phyloP scores from a whole-genome alignment of 31 red algal species.

The Endocladia muricata region DNA sequence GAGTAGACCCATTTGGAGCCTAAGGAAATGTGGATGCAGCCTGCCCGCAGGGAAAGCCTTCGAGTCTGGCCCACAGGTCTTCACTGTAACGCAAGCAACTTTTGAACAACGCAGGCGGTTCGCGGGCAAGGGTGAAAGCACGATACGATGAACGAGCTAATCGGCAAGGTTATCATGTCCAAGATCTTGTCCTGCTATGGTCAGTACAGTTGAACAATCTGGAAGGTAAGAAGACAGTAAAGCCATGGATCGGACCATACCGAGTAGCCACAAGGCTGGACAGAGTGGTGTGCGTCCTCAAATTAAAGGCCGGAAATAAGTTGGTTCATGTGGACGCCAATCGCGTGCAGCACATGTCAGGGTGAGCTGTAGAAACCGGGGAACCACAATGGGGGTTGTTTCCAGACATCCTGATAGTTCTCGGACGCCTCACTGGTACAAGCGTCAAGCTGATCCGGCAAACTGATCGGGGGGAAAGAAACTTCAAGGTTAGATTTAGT shows the following conservation, averaged over 20 bases:
- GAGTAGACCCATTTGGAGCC: not conserved
- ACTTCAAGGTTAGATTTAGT: too few relatives aligned
- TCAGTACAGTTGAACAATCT: not conserved
- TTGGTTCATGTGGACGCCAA: not conserved
- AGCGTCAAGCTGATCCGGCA: too few relatives aligned
- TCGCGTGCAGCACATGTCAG: not conserved
- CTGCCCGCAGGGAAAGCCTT: not conserved
- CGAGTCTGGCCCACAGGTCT: not conserved
- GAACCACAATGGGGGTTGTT: not conserved
- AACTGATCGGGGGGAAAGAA: too few relatives aligned
- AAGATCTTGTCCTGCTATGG: not conserved
- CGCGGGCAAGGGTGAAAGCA: not conserved
- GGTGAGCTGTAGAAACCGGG: not conserved
- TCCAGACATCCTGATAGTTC: not conserved
- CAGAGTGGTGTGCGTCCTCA: not conserved
- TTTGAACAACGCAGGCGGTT: not conserved
- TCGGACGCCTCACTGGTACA: too few relatives aligned
- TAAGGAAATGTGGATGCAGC: not conserved
- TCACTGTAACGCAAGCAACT: not conserved
- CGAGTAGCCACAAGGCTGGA: not conserved
- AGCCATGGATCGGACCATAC: conserved; percentile 5
- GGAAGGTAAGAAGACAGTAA: not conserved
- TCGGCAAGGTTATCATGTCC: not conserved
- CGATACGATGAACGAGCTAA: not conserved
- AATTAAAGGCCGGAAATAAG: not conserved